phyloP scores from a whole-genome alignment of 768 basidiomycete species.

The Leucosporidium creatinivorum region DNA sequence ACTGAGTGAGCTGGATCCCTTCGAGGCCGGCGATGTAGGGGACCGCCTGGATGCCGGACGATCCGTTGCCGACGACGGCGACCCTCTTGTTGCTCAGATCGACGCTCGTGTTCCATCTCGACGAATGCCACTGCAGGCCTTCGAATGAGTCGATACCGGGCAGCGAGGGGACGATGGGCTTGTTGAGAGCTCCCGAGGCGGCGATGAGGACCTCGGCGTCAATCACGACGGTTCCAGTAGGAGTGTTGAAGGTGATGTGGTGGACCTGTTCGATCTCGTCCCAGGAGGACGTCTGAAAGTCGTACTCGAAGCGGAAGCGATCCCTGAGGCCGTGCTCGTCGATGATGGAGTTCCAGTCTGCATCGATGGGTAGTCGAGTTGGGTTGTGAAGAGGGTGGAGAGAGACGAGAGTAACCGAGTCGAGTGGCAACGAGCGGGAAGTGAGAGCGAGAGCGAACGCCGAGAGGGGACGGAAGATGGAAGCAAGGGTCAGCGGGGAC shows the following conservation, averaged over 20 bases:
- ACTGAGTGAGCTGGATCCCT: constrained; percentile 46
- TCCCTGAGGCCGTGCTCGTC: constrained; percentile 44
- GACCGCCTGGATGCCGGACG: constrained; percentile 54
- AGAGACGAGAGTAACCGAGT: too few species aligned
- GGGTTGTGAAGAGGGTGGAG: not conserved
- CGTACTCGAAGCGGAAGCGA: constrained; percentile 47
- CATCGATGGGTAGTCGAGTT: too few species aligned
- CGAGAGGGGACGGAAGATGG: too few species aligned
- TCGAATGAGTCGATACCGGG: constrained; percentile 48
- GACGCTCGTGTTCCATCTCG: constrained; percentile 53
- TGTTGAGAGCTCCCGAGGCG: constrained; percentile 48
- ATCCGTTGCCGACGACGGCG: constrained; percentile 60
- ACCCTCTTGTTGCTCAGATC: constrained; percentile 51
- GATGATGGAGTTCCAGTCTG: constrained; percentile 24
- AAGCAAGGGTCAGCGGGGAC: not conserved
- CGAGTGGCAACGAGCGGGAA: too few species aligned
- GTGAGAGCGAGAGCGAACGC: not conserved
- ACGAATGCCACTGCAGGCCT: constrained; percentile 54
- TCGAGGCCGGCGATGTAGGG: constrained; percentile 36
- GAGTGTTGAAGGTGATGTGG: constrained; percentile 43
- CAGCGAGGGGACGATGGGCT: constrained; percentile 48
- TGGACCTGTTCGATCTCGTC: constrained; percentile 47
- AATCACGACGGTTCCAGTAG: constrained; percentile 41
- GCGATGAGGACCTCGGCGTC: constrained; percentile 50
- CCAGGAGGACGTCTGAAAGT: constrained; percentile 49